phyloP scores from a whole-genome alignment of 2,329 filamentous ascomycete genomes.

The Sordariomycetes sp. region DNA sequence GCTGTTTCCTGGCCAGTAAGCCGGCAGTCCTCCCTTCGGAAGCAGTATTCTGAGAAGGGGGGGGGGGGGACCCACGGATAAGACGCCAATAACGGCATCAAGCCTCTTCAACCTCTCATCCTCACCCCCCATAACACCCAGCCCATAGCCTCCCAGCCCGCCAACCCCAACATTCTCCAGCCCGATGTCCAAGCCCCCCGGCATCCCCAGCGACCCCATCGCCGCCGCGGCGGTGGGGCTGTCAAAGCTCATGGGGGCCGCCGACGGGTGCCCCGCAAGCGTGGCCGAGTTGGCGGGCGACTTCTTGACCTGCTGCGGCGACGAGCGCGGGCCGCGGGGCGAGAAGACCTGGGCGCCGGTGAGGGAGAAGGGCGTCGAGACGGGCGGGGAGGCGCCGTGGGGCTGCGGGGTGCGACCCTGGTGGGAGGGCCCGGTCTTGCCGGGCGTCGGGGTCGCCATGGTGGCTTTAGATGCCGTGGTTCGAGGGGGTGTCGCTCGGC shows the following conservation, averaged over 20 bases:
- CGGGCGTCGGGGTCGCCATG: constrained; percentile 37
- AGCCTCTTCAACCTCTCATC: constrained; percentile 42
- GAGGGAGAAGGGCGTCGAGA: constrained; percentile 50
- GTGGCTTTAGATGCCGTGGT: not conserved
- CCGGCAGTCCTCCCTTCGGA: not conserved
- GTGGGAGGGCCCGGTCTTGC: constrained; percentile 29
- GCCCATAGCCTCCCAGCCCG: constrained; percentile 11
- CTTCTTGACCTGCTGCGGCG: constrained; percentile 51
- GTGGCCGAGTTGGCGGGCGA: constrained; percentile 41
- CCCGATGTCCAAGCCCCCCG: constrained; percentile 31
- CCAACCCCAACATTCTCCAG: constrained; percentile 34
- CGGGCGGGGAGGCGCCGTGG: constrained; percentile 47
- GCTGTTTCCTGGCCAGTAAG: constrained; percentile 10
- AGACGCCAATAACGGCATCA: constrained; percentile 32
- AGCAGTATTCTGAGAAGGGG: not conserved
- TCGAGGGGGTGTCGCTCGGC: not conserved
- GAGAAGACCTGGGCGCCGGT: constrained; percentile 39
- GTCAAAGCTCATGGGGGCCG: constrained; percentile 40
- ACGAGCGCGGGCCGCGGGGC: constrained; percentile 40
- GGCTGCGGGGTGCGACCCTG: constrained; percentile 32
- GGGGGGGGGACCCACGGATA: constrained; percentile 25
- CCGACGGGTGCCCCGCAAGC: constrained; percentile 30
- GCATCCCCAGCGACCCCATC: constrained; percentile 41
- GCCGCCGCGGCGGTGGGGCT: constrained; percentile 51
- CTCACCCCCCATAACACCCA: constrained; percentile 32